These are phyloP conservation scores for Neofusicoccum umdonicola DNA, from an alignment of 2,329 filamentous ascomycete species.

Conservation along the genomic window DNA sequence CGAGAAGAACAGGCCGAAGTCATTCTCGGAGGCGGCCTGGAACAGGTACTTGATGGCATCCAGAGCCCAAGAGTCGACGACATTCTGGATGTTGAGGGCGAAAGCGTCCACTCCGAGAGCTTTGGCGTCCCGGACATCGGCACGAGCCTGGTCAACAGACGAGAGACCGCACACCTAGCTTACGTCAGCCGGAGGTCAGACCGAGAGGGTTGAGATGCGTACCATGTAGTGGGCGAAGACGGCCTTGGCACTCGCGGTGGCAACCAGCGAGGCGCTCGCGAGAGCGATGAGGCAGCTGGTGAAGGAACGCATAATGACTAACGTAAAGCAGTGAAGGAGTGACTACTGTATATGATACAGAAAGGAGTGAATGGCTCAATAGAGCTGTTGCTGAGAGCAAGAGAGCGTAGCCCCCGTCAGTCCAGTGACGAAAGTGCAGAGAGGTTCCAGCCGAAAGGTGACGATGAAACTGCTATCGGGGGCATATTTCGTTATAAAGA, in stretches of 20 bases:
- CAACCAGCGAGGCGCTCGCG: neutral
- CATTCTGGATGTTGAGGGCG: conserved; percentile 32
- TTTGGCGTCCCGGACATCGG: conserved; percentile 29
- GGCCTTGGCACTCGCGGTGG: conserved; percentile 1
- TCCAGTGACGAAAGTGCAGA: conserved; percentile 2
- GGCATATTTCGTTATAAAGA: neutral
- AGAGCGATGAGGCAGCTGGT: neutral
- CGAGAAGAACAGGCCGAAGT: conserved; percentile 38
- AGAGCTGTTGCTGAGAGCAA: neutral
- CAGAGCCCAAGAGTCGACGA: conserved; percentile 25
- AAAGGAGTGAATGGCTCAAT: neutral
- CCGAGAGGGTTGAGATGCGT: neutral
- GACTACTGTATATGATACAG: conserved; percentile 2
- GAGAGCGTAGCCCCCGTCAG: neutral
- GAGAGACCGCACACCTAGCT: conserved; percentile 7
- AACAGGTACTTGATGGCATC: conserved; percentile 31
- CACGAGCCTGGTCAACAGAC: conserved; percentile 3
- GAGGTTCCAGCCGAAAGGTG: neutral
- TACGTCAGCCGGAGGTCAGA: neutral
- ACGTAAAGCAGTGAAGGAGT: neutral
- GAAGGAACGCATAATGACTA: neutral
- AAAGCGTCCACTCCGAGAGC: conserved; percentile 35
- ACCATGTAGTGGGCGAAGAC: conserved; percentile 19
- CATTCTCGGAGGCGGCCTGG: conserved; percentile 26
- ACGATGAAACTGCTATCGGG: neutral